Base-by-base conservation (phyloP, 176 grass and related monocot genomes). In the Oryza meyeriana region DNA sequence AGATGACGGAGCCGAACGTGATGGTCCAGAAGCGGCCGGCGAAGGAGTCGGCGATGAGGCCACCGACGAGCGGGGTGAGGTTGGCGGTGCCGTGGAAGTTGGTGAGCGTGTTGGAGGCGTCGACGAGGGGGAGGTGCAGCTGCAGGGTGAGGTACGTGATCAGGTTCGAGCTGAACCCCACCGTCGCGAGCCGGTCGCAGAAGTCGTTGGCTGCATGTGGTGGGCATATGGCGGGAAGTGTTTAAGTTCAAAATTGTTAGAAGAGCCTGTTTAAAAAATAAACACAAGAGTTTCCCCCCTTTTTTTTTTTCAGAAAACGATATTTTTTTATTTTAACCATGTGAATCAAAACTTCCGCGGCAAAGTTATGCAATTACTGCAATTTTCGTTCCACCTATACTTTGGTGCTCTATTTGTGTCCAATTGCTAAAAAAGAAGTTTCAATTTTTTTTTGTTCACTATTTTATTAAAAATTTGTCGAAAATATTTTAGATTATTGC, bases 11-110 rank as follows among this genome's bases (percentile, higher is more conserved):
- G 72, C 93, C 93, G 16, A 82, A 77, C 1, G 89, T 85, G 70
- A 92, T 94, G 16, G 86, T 92, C 90, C 92, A 90, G 88, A 91
- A 97, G 47, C 94, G 90, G 73, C 94, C 94, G 12, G 90, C 88
- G 76, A 90, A 94, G 73, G 94, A 92, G 84, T 97, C 92, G 10
- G 94, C 89, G 31, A 94, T 85, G 73, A 97, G 74, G 35, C 85
- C 94, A 18, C 92, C 94, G 28, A 97, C 5, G 39, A 97, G 64
- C 20, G 94, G 94, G 5, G 92, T 97, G 14, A 97, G 73, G 81
- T 86, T 88, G 5, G 94, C 55, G 0, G 92, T 94, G 83, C 94
- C 94, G 50, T 78, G 55, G 68, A 87, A 89, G 80, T 90, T 92
- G 40, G 85, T 89, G 75, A 97, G 77, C 5, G 63, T 87, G 83